Base-by-base conservation (phyloP, 345 rosid genomes). In the Dovyalis caffra region DNA sequence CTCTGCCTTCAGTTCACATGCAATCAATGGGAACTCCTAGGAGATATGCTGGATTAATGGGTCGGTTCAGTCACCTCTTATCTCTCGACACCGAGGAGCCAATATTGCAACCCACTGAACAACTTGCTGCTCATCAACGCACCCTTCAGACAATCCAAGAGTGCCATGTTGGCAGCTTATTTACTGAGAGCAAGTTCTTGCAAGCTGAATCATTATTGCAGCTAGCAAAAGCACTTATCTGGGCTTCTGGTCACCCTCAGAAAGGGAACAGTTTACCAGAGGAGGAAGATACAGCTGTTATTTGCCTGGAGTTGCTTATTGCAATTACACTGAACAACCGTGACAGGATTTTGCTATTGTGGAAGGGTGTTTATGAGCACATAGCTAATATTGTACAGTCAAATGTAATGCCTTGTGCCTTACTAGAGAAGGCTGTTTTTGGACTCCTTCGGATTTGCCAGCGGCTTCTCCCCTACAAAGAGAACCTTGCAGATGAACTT, bases 201-300 rank as follows among this genome's bases (percentile, higher is more conserved):
- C 97, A 95, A 87, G 92, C 97, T 64, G 98, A 95, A 61, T 95
- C 99, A 51, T 84, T 95, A 66, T 77, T 88, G 74, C 98, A 95
- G 86, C 93, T 95, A 72, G 98, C 97, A 11, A 87, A 92, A 72
- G 99, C 99, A 25, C 91, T 95, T 69, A 92, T 88, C 77, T 93
- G 98, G 97, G 97, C 97, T 51, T 95, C 98, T 49, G 99, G 99
- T 77, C 86, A 92, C 77, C 98, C 97, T 51, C 98, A 90, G 76
- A 95, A 93, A 82, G 99, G 98, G 60, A 91, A 79, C 75, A 88
- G 84, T 79, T 90, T 98, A 38, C 95, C 95, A 4, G 99, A 95
- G 86, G 99, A 93, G 78, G 99, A 95, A 83, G 99, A 95, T 83
- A 95, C 99, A 56, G 99, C 97, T 67, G 99, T 95, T 83, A 93